These are phyloP conservation scores for Brassica rapa DNA, from an alignment of 345 rosid species.

Conservation along the genomic window DNA sequence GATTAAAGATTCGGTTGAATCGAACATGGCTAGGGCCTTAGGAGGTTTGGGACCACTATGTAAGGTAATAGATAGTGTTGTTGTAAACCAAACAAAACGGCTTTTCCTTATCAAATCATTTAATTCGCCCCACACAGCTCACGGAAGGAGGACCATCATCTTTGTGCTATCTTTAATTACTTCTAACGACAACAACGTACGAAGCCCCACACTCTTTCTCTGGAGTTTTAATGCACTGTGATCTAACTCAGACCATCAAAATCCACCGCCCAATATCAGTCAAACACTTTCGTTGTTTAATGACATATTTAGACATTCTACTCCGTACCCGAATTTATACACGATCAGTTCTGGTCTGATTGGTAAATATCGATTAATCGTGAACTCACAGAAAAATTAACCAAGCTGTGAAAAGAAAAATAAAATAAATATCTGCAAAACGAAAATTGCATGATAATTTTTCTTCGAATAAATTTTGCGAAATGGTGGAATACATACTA, in stretches of 20 bases:
- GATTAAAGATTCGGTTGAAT: neutral
- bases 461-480: too few relatives aligned
- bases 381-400: too few relatives aligned
- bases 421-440: too few relatives aligned
- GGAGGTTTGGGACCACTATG: slow-evolving; percentile 14
- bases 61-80: neutral
- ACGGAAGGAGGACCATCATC: neutral
- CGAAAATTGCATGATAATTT: too few relatives aligned
- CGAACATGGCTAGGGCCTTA: neutral
- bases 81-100: slow-evolving; percentile 19
- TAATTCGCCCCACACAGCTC: neutral
- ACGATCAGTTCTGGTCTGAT: neutral
- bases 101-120: neutral
- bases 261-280: neutral
- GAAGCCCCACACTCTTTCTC: neutral
- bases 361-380: too few relatives aligned
- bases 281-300: neutral
- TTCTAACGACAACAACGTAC: neutral
- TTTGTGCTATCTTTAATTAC: neutral
- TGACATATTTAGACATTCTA: neutral
- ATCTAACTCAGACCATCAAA: neutral
- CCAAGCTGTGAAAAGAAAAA: too few relatives aligned
- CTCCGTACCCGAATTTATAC: neutral
- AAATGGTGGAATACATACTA: too few relatives aligned
- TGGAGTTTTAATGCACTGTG: slow-evolving; percentile 15